Conservation (phyloP, 2,329 filamentous ascomycete genomes). For the Fusarium poae region DNA sequence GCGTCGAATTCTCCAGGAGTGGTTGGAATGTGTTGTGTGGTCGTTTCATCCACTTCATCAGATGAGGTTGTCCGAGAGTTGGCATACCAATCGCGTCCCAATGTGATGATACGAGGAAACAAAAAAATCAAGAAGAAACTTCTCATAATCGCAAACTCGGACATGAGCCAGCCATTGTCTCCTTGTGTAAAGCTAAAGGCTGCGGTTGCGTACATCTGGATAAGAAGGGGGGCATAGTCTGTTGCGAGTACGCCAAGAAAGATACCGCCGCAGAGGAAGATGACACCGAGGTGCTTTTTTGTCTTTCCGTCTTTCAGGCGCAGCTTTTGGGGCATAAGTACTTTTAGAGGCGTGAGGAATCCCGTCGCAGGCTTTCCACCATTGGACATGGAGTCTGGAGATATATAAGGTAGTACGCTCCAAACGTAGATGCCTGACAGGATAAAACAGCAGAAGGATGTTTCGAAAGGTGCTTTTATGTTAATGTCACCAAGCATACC, state of each 20-base stretch:
- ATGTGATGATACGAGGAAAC: slow-evolving; percentile 66
- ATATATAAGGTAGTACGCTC: slow-evolving; percentile 63
- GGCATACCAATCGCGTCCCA: slow-evolving; percentile 53
- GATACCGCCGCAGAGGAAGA: slow-evolving; percentile 74
- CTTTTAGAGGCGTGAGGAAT: slow-evolving; percentile 73
- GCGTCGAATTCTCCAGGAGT: slow-evolving; percentile 59
- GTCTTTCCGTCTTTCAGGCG: slow-evolving; percentile 63
- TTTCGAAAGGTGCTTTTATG: slow-evolving; percentile 73
- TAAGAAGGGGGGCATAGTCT: slow-evolving; percentile 73
- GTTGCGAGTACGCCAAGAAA: slow-evolving; percentile 77
- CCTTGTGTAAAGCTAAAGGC: slow-evolving; percentile 67
- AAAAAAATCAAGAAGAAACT: slow-evolving; percentile 67
- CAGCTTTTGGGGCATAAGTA: slow-evolving; percentile 71
- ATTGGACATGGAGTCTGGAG: slow-evolving; percentile 56
- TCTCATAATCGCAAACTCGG: slow-evolving; percentile 66
- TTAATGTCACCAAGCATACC: slow-evolving; percentile 75
- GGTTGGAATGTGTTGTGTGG: slow-evolving; percentile 50
- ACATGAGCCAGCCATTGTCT: slow-evolving; percentile 69
- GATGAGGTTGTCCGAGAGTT: slow-evolving; percentile 1
- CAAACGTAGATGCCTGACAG: slow-evolving; percentile 58
- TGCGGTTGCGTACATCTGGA: slow-evolving; percentile 71
- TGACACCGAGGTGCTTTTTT: slow-evolving; percentile 70
- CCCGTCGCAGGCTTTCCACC: slow-evolving; percentile 58
- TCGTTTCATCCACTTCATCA: slow-evolving; percentile 24
- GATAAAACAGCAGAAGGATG: slow-evolving; percentile 70